Conservation (phyloP, 148 eudicot species). For the Camellia sinensis region DNA sequence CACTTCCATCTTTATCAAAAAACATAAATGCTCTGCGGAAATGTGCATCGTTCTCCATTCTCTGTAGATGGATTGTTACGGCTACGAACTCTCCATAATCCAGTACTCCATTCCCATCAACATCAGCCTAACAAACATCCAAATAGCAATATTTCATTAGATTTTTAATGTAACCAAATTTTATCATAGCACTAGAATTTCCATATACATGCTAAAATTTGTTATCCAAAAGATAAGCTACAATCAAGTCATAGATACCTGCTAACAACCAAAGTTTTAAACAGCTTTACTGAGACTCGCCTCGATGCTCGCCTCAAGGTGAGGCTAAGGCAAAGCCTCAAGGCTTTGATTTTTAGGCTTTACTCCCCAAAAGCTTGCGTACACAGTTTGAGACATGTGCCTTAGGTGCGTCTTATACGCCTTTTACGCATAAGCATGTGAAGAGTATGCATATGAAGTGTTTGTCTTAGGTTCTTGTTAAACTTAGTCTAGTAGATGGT, state of each 20-base stretch:
- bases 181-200: neutral
- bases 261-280: too few relatives aligned
- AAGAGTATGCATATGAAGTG: too few relatives aligned
- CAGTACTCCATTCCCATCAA: conserved; percentile 82
- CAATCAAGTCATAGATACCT: neutral
- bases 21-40: conserved; percentile 80
- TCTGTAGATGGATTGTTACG: conserved; percentile 90
- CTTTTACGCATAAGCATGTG: too few relatives aligned
- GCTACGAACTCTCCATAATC: conserved; percentile 99
- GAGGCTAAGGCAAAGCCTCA: too few relatives aligned
- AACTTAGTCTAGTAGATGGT: too few relatives aligned
- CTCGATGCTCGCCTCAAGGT: too few relatives aligned
- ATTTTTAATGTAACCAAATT: neutral
- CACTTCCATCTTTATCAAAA: conserved; percentile 87
- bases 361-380: too few relatives aligned
- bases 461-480: too few relatives aligned
- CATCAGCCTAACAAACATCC: conserved; percentile 69
- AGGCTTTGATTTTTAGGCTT: too few relatives aligned
- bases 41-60: conserved; percentile 94
- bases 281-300: too few relatives aligned
- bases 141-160: conserved; percentile 3
- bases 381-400: too few relatives aligned
- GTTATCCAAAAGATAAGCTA: neutral
- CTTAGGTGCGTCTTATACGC: too few relatives aligned
- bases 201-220: neutral